Base-by-base conservation (phyloP, 345 rosid species). In the Stellera chamaejasme region DNA sequence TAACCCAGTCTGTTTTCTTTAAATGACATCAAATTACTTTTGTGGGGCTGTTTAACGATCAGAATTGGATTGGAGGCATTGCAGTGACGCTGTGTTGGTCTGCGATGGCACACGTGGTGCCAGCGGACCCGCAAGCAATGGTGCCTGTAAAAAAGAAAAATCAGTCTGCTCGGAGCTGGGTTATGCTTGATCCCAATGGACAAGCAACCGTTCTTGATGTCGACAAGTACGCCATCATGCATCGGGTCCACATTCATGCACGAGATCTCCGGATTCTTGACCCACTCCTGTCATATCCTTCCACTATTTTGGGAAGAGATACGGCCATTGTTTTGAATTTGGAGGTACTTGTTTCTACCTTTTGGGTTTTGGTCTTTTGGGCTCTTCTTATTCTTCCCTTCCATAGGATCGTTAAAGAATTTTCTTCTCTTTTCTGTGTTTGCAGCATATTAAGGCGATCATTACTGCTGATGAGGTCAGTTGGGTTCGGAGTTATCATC, bases 231-330 rank as follows among this genome's bases (percentile, higher is more conserved):
- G 79, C 80, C 4, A 89, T 93, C 78, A 90, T 93, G 99, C 90
- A 87, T 71, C 90, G 90, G 48, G 96, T 80, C 49, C 88, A 84
- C 77, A 90, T 93, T 74, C 99, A 90, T 75, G 99, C 99, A 4
- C 99, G 97, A 25, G 99, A 93, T 72, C 94, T 93, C 42, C 81
- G 97, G 50, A 87, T 90, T 68, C 85, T 93, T 53, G 99, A 93
- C 66, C 99, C 99, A 1, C 76, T 87, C 64, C 66, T 90, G 12
- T 93, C 97, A 10, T 90, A 90, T 43, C 99, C 99, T 49, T 90
- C 99, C 16, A 76, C 99, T 47, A 90, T 93, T 69, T 92, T 93
- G 13, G 99, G 96, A 41, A 80, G 99, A n/a, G 99, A 93, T 65
- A 60, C 83, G 39, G 99, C 99, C 69, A 85, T 93, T 61, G 99